Base-by-base conservation (phyloP, 352 stramenopile species). In the Globisporangium recalcitrans region DNA sequence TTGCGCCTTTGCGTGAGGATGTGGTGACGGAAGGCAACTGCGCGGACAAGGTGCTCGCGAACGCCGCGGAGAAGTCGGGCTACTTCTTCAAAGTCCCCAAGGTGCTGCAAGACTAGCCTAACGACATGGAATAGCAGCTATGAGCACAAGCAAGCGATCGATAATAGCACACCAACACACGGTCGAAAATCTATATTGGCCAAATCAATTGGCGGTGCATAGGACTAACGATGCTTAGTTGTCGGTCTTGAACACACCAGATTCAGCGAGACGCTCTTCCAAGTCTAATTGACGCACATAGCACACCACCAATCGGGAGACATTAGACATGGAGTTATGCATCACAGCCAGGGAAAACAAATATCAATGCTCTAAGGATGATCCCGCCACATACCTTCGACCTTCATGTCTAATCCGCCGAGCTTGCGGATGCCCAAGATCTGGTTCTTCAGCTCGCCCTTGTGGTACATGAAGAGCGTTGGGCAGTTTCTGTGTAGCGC, bases 401-500 rank as follows among this genome's bases (percentile, higher is more conserved):
- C 73, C 63, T 91, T 91, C 76, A 94, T 96, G 64, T 93, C 72
- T 32, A 92, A 70, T 31, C 90, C 92, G 16, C 88, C 89, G 36
- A 97, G 79, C 70, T 95, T 93, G 61, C 80, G 86, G 53, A 96
- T 90, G 42, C 85, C 79, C 44, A 97, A 71, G 46, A 98, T 67
- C 68, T 98, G 91, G 64, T 91, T 96, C 76, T 90, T 75, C 21
- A 98, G 78, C 22, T 74, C 65, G 11, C 89, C 88, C 57, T 97
- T 87, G 60, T 93, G 75, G 77, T 98, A 98, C 77, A 97, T 89
- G 69, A 98, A 97, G 31, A 98, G 75, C 49, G 91, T 97, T 29
- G 92, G 92, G 66, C 95, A 90, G 76, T 97, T 97, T 52, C 75
- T 82, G 52, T 8, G 61, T 24, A 47, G 16, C 57, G 16, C 34